These are phyloP conservation scores for Parastagonospora nodorum DNA, from an alignment of 2,329 filamentous ascomycete genomes.

Conservation along the genomic window DNA sequence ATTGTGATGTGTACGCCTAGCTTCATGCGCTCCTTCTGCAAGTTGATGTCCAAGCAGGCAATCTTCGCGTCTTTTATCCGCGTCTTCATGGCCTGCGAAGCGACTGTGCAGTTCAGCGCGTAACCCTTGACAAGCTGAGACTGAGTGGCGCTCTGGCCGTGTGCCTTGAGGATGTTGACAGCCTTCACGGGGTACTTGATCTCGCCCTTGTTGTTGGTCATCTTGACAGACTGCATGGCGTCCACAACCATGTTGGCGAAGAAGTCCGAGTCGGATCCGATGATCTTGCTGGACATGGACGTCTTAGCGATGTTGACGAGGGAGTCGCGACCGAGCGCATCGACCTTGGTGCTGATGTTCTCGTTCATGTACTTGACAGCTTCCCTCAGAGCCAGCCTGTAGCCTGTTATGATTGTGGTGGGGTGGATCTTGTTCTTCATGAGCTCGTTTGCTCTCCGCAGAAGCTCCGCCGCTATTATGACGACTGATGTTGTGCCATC, in stretches of 20 bases:
- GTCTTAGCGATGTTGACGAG: constrained; percentile 96
- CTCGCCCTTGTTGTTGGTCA: constrained; percentile 87
- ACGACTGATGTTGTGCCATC: constrained; percentile 98
- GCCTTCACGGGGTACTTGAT: constrained; percentile 98
- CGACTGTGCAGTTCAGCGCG: constrained; percentile 97
- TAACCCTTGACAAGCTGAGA: constrained; percentile 94
- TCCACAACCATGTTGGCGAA: constrained; percentile 98
- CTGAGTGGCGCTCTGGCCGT: constrained; percentile 89
- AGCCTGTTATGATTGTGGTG: constrained; percentile 98
- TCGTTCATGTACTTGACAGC: constrained; percentile 99
- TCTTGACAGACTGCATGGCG: constrained; percentile 92
- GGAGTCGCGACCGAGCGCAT: constrained; percentile 86
- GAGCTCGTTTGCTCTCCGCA: constrained; percentile 92
- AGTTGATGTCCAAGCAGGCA: constrained; percentile 94
- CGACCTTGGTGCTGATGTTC: constrained; percentile 95
- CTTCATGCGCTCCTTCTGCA: constrained; percentile 99
- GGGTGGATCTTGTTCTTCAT: constrained; percentile 99
- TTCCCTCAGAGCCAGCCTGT: constrained; percentile 91
- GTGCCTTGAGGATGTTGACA: constrained; percentile 97
- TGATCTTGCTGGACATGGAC: constrained; percentile 99
- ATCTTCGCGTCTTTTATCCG: constrained; percentile 93
- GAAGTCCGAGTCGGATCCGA: constrained; percentile 93
- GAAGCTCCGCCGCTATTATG: constrained; percentile 92
- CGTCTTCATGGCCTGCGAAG: constrained; percentile 97
- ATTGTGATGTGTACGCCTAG: constrained; percentile 97